Evolutionary conservation across 2,329 filamentous ascomycete species (phyloP), one percentile per base, ranked within the genome.

Genomic region (Stachybotrys chartarum): DNA sequence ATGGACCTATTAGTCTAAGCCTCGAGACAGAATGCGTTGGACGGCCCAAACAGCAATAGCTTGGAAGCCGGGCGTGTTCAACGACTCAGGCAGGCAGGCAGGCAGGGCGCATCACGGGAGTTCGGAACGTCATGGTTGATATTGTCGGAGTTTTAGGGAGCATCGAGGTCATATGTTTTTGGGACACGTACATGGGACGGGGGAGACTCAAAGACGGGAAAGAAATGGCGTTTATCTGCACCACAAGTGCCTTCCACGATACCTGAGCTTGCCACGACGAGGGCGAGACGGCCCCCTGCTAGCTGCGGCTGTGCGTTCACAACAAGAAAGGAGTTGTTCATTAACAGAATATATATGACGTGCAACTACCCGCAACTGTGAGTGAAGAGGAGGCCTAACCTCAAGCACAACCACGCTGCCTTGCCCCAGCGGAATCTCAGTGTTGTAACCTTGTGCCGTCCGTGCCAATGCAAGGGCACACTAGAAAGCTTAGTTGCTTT

Each of bases 1-100:
- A 45, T 74, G 72, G 72, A 60, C 66, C 51, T 73, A 59, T 42
- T 42, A 42, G 35, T 42, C 5, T 6, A 42, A 42, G 35, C 35
- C 35, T 42, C 35, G 35, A 14, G 35, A 14, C 14, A 42, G 5
- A 10, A 14, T 5, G 35, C 35, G 35, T 42, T 42, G 35, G 35
- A 42, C 24, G 14, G 35, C 35, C 35, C 14, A 42, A 42, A 14
- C 35, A 14, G 35, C 14, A 14, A 14, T 10, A 42, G 35, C 10
- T 42, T 42, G 35, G 35, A 42, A 14, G 8, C 35, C 35, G 24
- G 35, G 5, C 14, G 35, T 42, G 35, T 3, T 42, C 14, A 42
- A 10, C 10, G 35, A 14, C 35, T 2, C 14, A 42, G 35, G 10
- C 14, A 42, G 35, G 10, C 14, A 42, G 35, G 10, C 14, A 42